Evolutionary conservation across 2,329 filamentous ascomycete species (phyloP), one percentile per base, ranked within the genome.

Genomic region (Herpotrichia juniperi): DNA sequence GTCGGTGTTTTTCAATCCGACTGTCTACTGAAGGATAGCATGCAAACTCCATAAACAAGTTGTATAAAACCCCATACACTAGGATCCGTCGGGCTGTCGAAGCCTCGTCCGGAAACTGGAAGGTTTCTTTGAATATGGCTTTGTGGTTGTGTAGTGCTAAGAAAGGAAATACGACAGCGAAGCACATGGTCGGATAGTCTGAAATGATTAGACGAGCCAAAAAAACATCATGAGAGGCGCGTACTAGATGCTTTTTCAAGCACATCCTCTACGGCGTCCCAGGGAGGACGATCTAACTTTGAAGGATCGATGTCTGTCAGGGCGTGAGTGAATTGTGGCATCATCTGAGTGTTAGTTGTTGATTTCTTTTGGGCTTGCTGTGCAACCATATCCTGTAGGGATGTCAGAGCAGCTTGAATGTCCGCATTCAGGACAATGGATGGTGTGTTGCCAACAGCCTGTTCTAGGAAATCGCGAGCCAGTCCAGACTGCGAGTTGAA

Each of bases 401-500:
- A 68, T 11, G 58, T 58, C 17, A 75, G 53, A 9, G 72, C 71
- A 31, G 60, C 57, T 16, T 64, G 64, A 31, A 75, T 59, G 35
- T 74, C 67, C 16, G 64, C 59, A 50, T 72, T 73, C 21, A 68
- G 64, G 4, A 57, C 66, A 12, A 71, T 71, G 1, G 67, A 71
- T 19, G 69, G 68, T 1, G 63, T 69, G 34, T 56, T 72, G 4
- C 63, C 67, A n/a, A 74, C 60, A 67, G 75, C 45, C 65, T 75
- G 48, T 61, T 77, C 67, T 64, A 80, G 52, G 71, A 76, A 53
- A 72, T 77, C 58, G 61, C 70, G 57, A 64, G 79, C 79, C 62
- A 79, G 77, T 3, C 74, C 75, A 0, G 79, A 81, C 53, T 82
- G 79, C 7, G 76, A 73, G 26, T 72, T 73, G 17, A 81, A 72